These are phyloP conservation scores for Kwoniella botswanensis DNA, from an alignment of 768 basidiomycete species.

Conservation along the genomic window DNA sequence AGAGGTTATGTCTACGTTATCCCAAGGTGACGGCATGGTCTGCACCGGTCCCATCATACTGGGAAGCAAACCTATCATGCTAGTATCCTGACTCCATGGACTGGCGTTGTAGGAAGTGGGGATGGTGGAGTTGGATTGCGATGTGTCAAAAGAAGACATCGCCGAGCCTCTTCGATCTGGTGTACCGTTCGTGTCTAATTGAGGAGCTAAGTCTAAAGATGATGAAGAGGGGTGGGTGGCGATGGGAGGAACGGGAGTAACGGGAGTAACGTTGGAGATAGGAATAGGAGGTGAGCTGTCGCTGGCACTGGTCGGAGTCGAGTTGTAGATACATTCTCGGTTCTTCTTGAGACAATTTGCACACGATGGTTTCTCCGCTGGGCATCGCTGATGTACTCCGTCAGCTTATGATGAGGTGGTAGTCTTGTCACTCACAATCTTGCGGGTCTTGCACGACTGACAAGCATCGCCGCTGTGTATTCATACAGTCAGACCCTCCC, in stretches of 20 bases:
- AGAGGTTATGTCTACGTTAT: conserved; percentile 1
- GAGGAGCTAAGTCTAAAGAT: not conserved
- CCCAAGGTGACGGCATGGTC: conserved; percentile 10
- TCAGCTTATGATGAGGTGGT: not conserved
- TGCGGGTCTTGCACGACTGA: conserved; percentile 22
- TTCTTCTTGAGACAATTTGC: conserved; percentile 15
- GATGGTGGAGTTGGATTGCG: not conserved
- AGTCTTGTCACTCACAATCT: conserved; percentile 8
- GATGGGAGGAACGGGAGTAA: not conserved
- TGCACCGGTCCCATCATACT: conserved; percentile 14
- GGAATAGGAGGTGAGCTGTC: not conserved
- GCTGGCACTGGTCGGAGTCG: not conserved
- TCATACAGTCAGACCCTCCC: not conserved
- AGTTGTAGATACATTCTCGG: conserved; percentile 18
- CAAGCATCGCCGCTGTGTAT: conserved; percentile 21
- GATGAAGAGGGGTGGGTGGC: not conserved
- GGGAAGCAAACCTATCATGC: conserved; percentile 15
- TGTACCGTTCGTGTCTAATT: not conserved
- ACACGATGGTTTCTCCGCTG: conserved; percentile 21
- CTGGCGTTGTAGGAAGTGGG: not conserved
- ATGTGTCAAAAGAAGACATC: not conserved
- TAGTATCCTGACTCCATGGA: conserved; percentile 3
- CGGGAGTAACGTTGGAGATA: not conserved
- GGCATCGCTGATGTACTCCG: conserved; percentile 7
- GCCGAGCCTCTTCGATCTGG: not conserved